phyloP scores from a whole-genome alignment of 371 early-diverging fungal species.

The Apophysomyces elegans region DNA sequence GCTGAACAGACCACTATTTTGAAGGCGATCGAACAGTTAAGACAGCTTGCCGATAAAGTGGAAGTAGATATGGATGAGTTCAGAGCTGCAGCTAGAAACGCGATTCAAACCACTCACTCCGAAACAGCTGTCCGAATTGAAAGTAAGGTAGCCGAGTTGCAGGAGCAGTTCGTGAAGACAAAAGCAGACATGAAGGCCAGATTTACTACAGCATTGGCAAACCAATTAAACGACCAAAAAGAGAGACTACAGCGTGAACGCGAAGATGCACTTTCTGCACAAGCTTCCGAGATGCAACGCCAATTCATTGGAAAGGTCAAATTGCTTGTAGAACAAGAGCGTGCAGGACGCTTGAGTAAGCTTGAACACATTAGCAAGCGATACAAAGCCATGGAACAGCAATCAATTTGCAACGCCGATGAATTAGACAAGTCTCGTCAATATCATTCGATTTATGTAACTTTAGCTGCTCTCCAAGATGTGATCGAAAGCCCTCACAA shows the following conservation, averaged over 20 bases:
- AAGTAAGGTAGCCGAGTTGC: conserved; percentile 41
- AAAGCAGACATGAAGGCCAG: conserved; percentile 22
- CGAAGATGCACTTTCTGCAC: conserved; percentile 42
- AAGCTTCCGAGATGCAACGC: conserved; percentile 56
- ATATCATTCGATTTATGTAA: conserved; percentile 52
- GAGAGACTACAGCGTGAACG: conserved; percentile 43
- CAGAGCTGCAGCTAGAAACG: conserved; percentile 18
- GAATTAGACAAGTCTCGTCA: conserved; percentile 52
- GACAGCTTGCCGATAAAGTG: conserved; percentile 21
- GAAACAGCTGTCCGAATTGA: conserved; percentile 24
- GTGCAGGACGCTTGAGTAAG: conserved; percentile 83
- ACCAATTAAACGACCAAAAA: conserved; percentile 45
- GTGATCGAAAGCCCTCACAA: conserved; percentile 36
- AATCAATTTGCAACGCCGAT: conserved; percentile 60
- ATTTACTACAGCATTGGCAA: conserved; percentile 31
- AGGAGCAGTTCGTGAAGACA: conserved; percentile 36
- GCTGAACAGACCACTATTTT: conserved; percentile 26
- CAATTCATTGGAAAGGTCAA: conserved; percentile 71
- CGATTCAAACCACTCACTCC: conserved; percentile 22
- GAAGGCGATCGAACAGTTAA: conserved; percentile 25
- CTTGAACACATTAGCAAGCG: conserved; percentile 79
- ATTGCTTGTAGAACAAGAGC: conserved; percentile 83
- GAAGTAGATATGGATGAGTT: conserved; percentile 24
- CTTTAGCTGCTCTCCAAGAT: conserved; percentile 54
- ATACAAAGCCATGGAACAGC: conserved; percentile 70